phyloP scores from a whole-genome alignment of 208 protist genomes.

The Endotrypanum monterogeii region DNA sequence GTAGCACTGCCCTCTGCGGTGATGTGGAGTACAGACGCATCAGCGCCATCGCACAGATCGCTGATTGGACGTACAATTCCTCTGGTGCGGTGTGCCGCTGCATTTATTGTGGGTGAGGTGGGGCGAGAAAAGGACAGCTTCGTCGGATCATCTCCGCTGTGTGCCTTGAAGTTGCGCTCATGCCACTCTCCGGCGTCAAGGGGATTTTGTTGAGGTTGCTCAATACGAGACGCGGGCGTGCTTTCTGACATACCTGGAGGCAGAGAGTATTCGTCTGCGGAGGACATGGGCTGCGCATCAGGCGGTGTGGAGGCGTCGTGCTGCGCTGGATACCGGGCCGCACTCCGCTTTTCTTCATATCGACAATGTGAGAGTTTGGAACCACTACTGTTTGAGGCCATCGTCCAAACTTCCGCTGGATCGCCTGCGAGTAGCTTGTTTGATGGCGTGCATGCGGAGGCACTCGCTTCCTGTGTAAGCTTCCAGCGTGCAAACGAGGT shows the following conservation, averaged over 20 bases:
- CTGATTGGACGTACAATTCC: not conserved
- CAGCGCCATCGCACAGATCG: not conserved
- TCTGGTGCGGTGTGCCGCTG: not conserved
- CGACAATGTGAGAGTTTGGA: not conserved
- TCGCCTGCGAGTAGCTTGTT: not conserved
- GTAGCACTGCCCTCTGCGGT: not conserved
- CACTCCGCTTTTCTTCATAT: not conserved
- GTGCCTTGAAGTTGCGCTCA: not conserved
- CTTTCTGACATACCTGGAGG: not conserved
- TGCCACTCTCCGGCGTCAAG: not conserved
- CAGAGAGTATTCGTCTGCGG: constrained; percentile 7
- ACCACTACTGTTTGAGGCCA: not conserved
- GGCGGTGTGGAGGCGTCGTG: not conserved
- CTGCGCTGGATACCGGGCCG: not conserved
- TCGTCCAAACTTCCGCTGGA: not conserved
- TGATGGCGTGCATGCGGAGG: not conserved
- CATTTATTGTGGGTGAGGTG: not conserved
- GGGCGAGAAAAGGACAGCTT: constrained; percentile 10
- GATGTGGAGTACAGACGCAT: not conserved
- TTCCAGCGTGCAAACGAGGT: not conserved
- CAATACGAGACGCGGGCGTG: not conserved
- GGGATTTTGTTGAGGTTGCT: not conserved
- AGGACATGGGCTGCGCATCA: not conserved
- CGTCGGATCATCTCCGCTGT: not conserved
- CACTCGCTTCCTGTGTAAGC: not conserved